phyloP scores from a whole-genome alignment of 163 green algal genomes.

The Scenedesmus sp. region DNA sequence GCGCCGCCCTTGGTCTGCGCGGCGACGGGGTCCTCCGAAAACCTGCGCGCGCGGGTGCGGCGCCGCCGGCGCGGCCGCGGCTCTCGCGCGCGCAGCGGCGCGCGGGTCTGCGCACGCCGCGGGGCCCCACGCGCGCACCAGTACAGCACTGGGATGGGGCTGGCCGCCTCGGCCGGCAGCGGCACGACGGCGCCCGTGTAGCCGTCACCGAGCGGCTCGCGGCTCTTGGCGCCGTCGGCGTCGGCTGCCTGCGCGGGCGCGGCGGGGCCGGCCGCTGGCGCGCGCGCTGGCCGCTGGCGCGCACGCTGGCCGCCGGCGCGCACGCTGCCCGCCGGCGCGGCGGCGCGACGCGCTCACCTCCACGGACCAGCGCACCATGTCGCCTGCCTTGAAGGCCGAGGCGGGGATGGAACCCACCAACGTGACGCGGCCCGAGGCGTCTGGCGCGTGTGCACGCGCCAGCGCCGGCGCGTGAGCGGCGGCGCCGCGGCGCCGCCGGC shows the following conservation, averaged over 20 bases:
- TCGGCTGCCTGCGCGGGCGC: slow-evolving; percentile 28
- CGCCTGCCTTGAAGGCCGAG: slow-evolving; percentile 6
- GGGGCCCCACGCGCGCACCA: slow-evolving; percentile 15
- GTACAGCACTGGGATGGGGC: slow-evolving; percentile 17
- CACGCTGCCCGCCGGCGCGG: no score
- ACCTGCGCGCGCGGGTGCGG: not conserved
- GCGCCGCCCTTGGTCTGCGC: not conserved
- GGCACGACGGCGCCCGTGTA: slow-evolving; percentile 30
- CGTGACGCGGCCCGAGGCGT: not conserved
- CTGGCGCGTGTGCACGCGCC: slow-evolving; percentile 5
- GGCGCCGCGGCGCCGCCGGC: no score
- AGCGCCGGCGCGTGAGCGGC: not conserved
- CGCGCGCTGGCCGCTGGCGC: no score
- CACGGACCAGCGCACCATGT: slow-evolving; percentile 31
- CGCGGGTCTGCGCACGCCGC: not conserved
- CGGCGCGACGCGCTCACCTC: slow-evolving; percentile 3
- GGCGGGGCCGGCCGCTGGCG: no score
- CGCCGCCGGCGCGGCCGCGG: not conserved
- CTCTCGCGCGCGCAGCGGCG: not conserved
- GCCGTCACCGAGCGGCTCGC: not conserved
- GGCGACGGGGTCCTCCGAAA: slow-evolving; percentile 7
- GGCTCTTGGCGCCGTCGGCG: not conserved
- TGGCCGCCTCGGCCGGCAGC: not conserved
- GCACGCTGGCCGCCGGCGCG: no score
- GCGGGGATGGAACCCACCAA: slow-evolving; percentile 7